These are phyloP conservation scores for Ceriops tagal DNA, from an alignment of 345 rosid species.

Conservation along the genomic window DNA sequence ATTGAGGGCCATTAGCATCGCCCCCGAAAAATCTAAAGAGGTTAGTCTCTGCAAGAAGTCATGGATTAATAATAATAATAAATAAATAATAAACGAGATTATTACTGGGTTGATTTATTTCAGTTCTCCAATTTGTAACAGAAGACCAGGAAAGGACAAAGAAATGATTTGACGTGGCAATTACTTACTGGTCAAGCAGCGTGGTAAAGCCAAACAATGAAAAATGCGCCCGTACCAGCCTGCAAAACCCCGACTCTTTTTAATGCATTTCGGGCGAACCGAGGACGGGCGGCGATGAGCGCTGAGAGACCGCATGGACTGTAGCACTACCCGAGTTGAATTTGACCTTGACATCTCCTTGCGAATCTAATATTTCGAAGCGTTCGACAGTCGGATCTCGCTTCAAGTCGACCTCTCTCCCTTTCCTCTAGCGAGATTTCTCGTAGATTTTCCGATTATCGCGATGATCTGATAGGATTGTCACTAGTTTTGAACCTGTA, in stretches of 20 bases:
- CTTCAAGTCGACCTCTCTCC: neutral
- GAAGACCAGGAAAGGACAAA: no score
- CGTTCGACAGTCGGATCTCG: neutral
- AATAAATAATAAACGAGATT: no score
- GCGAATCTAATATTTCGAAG: no score
- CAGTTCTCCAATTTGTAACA: no score
- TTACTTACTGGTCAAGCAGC: neutral
- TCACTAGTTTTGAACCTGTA: neutral
- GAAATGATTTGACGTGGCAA: neutral
- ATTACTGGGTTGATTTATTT: no score
- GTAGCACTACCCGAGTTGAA: neutral
- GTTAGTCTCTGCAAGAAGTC: no score
- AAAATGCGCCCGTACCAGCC: no score
- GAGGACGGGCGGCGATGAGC: neutral
- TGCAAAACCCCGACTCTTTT: no score
- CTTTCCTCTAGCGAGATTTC: neutral
- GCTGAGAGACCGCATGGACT: neutral
- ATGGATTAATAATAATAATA: no score
- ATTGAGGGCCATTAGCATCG: no score
- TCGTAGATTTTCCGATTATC: neutral
- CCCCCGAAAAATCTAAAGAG: no score
- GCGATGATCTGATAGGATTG: conserved; percentile 4
- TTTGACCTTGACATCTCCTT: conserved; percentile 12
- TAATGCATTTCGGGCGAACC: no score
- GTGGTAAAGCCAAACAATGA: neutral